Evolutionary conservation across 2,329 filamentous ascomycete species (phyloP).

Genomic region (Fusarium buxicola): DNA sequence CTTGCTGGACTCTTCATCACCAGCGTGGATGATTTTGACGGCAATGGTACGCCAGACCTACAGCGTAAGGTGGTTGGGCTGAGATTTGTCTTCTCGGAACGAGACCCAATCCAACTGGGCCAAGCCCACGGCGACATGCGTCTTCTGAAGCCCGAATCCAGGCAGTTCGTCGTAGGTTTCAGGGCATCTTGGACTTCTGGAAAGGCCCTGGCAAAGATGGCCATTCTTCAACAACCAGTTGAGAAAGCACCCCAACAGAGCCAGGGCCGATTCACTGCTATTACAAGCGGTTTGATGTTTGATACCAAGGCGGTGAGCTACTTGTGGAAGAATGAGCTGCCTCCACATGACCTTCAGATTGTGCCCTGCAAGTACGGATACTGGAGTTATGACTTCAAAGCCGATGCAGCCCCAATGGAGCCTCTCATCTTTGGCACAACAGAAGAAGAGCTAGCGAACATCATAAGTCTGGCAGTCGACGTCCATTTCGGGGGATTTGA

Average conservation of each 20-base stretch:
- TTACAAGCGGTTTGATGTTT: too few relatives aligned
- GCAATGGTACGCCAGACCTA: not conserved
- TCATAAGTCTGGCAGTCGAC: not conserved
- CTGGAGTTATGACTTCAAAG: not conserved
- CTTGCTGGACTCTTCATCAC: conserved; percentile 4
- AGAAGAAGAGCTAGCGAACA: not conserved
- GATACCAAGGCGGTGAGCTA: not conserved
- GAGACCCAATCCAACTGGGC: not conserved
- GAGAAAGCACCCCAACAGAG: not conserved
- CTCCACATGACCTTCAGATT: not conserved
- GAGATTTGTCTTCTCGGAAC: not conserved
- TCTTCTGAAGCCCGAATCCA: not conserved
- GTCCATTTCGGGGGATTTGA: conserved; percentile 10
- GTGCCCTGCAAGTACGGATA: not conserved
- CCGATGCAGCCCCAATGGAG: conserved; percentile 1
- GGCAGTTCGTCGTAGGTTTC: not conserved
- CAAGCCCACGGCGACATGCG: not conserved
- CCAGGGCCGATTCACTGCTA: not conserved
- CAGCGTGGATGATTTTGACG: not conserved
- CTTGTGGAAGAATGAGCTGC: conserved; percentile 8
- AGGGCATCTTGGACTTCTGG: not conserved
- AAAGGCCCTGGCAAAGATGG: not conserved
- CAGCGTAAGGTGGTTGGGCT: not conserved
- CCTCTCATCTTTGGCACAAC: conserved; percentile 9
- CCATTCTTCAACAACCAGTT: not conserved